These are phyloP conservation scores for Wallemia ichthyophaga DNA, from an alignment of 1,284 basidiomycete genomes.

Conservation along the genomic window DNA sequence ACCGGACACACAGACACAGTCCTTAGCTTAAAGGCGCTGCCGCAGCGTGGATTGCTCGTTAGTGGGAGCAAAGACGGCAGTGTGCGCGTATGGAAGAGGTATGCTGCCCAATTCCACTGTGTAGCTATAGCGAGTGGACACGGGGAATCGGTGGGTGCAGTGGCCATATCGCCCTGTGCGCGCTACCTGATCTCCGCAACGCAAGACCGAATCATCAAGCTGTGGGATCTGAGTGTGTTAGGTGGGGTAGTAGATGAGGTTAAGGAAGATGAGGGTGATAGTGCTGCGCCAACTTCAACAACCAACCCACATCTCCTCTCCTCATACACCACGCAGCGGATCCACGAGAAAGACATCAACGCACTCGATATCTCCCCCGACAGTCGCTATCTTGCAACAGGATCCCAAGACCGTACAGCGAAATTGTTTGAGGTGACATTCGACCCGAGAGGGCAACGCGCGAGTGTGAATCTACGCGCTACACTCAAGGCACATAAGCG, in stretches of 20 bases:
- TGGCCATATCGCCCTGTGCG: slow-evolving; percentile 46
- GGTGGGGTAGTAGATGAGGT: too few species aligned
- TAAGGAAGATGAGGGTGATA: slow-evolving; percentile 14
- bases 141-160: slow-evolving; percentile 69
- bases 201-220: slow-evolving; percentile 89
- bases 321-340: slow-evolving; percentile 62
- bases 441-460: slow-evolving; percentile 21
- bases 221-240: slow-evolving; percentile 97
- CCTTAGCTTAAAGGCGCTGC: slow-evolving; percentile 42
- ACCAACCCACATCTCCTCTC: slow-evolving; percentile 34
- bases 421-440: slow-evolving; percentile 63
- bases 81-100: slow-evolving; percentile 46
- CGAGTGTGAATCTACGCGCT: slow-evolving; percentile 45
- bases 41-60: slow-evolving; percentile 38
- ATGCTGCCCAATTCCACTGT: slow-evolving; percentile 22
- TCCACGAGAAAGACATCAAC: slow-evolving; percentile 98
- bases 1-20: slow-evolving; percentile 76
- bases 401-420: slow-evolving; percentile 81
- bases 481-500: slow-evolving; percentile 86
- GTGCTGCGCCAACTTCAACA: slow-evolving; percentile 8
- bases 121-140: slow-evolving; percentile 75
- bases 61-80: slow-evolving; percentile 80
- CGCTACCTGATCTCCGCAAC: slow-evolving; percentile 76
- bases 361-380: slow-evolving; percentile 77
- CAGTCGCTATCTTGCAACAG: slow-evolving; percentile 61